Conservation (phyloP, 352 stramenopile species). For the Globisporangium spiculum region DNA sequence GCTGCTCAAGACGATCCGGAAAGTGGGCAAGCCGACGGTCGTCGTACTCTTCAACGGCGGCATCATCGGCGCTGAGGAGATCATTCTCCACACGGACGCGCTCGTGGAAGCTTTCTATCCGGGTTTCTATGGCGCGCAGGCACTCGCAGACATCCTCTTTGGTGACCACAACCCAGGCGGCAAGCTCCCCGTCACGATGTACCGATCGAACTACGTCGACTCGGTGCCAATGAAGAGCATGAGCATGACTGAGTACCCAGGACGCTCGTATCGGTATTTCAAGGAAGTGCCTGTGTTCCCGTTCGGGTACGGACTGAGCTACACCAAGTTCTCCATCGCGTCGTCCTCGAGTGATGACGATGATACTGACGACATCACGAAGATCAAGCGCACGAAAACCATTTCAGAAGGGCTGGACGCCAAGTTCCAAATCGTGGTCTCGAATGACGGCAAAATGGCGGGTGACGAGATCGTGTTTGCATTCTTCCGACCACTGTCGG, state of each 20-base stretch:
- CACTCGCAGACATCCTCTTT: constrained; percentile 82
- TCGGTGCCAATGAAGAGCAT: constrained; percentile 84
- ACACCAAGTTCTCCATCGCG: constrained; percentile 76
- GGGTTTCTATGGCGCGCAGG: constrained; percentile 76
- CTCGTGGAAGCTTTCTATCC: constrained; percentile 84
- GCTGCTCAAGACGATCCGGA: constrained; percentile 66
- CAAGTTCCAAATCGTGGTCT: constrained; percentile 48
- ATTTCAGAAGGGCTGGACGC: constrained; percentile 35
- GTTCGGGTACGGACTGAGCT: constrained; percentile 90
- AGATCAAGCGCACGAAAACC: constrained; percentile 20
- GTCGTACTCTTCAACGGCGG: constrained; percentile 89
- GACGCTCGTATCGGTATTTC: constrained; percentile 91
- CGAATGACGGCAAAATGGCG: constrained; percentile 49
- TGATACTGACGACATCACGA: background rate
- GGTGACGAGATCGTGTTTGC: constrained; percentile 79
- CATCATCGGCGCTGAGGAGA: constrained; percentile 71
- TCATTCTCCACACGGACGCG: constrained; percentile 57
- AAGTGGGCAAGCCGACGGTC: constrained; percentile 59
- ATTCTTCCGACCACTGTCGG: constrained; percentile 67
- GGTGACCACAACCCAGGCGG: constrained; percentile 75
- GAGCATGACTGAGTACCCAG: constrained; percentile 87
- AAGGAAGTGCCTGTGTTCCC: constrained; percentile 85
- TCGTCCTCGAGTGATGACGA: constrained; percentile 9
- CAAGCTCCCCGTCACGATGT: constrained; percentile 88
- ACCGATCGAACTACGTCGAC: constrained; percentile 74